These are phyloP conservation scores for Globisporangium orthogonon DNA, from an alignment of 352 stramenopile genomes.

Conservation along the genomic window DNA sequence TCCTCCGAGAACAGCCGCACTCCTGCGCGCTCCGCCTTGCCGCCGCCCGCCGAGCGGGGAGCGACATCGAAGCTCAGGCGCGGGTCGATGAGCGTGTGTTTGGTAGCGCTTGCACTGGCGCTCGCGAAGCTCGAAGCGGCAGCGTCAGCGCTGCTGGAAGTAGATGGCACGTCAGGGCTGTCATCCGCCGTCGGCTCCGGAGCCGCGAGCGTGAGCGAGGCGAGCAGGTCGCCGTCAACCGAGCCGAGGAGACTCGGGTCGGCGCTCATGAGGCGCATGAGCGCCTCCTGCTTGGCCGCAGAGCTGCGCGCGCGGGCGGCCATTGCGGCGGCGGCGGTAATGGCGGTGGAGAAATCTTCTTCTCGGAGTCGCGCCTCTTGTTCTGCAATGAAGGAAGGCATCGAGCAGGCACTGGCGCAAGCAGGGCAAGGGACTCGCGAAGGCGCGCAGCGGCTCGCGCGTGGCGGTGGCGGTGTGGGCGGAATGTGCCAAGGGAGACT, in stretches of 20 bases:
- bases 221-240: slow-evolving; percentile 31
- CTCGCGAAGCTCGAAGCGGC: background rate
- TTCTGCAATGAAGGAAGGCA: background rate
- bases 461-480: no score
- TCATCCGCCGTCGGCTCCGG: no score
- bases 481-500: no score
- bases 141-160: background rate
- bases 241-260: slow-evolving; percentile 33
- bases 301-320: slow-evolving; percentile 14
- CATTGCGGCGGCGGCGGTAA: background rate
- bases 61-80: slow-evolving; percentile 8
- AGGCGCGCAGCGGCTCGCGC: no score
- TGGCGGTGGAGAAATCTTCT: background rate
- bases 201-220: slow-evolving; percentile 26
- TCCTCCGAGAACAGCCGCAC: slow-evolving; percentile 18
- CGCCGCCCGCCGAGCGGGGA: background rate
- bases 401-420: no score
- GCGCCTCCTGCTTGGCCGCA: slow-evolving; percentile 31
- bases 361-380: background rate
- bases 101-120: background rate
- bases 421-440: no score
- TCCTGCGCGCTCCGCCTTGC: background rate
- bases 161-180: background rate
- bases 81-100: slow-evolving; percentile 13
- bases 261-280: slow-evolving; percentile 37